Base-by-base conservation (phyloP, 768 basidiomycete species). In the Mycena sanguinolenta region DNA sequence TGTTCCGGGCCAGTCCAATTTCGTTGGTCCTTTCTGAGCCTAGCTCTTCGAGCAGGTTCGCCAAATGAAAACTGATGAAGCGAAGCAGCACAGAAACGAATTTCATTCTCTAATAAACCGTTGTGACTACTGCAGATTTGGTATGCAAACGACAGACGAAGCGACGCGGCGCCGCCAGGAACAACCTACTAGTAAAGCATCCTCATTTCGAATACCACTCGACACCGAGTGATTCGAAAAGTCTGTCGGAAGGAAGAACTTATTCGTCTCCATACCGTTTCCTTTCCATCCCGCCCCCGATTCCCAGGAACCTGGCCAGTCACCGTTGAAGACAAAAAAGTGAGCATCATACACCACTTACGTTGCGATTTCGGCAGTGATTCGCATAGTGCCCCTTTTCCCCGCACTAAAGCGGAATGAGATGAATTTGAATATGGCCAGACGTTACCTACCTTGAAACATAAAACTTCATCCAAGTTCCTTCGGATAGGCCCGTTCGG, bases 351-450 rank as follows among this genome's bases (percentile, higher is more conserved):
- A 30, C 46, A 38, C 7, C 17, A 36, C 65, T 32, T 60, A 63
- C 92, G 78, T 96, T 96, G 65, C 93, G 84, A 79, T 96, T 96
- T 49, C 92, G 89, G 80, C 97, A 98, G 75, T 94, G 91, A 78
- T 98, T 97, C 23, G 97, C 97, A 77, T 97, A 97, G 78, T 99
- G 97, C 1, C 97, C 97, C 74, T 93, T 92, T 79, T 95, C 91
- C 42, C 95, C 95, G 76, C 96, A 98, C 92, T 95, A 71, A 7
- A 73, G 65, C 58, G 64, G 36, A 42, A 34, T 52, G 46, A 63
- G 49, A 49, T 7, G 28, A 60, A 62, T 52, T 8, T 58, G 57
- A 66, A 52, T n/a, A 25, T 16, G 52, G 4, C 27, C 4, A 54
- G 7, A 12, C 23, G 25, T 50, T 25, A n/a, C 49, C 67, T 78